Evolutionary conservation across 176 grass and related monocot species (phyloP).

Genomic region (Phoenix dactylifera): DNA sequence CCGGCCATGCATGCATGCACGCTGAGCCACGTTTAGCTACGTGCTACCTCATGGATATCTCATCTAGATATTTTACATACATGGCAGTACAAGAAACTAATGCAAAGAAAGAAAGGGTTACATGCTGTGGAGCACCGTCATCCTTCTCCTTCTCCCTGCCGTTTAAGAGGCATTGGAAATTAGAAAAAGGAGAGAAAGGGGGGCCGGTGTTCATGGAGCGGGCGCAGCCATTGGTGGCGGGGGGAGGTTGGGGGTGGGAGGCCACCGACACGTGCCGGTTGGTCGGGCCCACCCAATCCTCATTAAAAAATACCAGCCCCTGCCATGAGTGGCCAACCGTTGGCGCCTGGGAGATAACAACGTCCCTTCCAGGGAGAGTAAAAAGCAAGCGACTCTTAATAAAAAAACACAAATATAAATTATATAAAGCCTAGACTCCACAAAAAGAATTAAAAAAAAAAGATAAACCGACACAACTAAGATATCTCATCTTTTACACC

Average conservation of each 20-base stretch:
- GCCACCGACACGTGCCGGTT: constrained; percentile 38
- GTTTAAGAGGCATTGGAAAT: too few relatives aligned
- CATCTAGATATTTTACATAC: too few relatives aligned
- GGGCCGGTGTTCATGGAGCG: neutral
- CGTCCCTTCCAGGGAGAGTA: constrained; percentile 15
- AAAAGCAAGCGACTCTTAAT: constrained; percentile 18
- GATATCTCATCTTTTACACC: too few relatives aligned
- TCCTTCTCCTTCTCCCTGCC: too few relatives aligned
- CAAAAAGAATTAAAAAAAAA: too few relatives aligned
- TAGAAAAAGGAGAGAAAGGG: too few relatives aligned
- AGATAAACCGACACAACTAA: too few relatives aligned
- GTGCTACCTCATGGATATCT: neutral
- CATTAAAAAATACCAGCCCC: neutral
- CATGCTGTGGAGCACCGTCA: too few relatives aligned
- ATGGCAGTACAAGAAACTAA: too few relatives aligned
- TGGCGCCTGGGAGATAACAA: neutral
- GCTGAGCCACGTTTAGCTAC: neutral
- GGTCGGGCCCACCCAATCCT: neutral
- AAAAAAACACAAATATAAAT: neutral
- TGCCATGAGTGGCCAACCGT: neutral
- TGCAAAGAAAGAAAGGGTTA: too few relatives aligned
- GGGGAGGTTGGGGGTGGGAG: neutral
- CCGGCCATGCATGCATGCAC: constrained; percentile 30
- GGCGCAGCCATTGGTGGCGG: constrained; percentile 17
- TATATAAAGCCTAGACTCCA: too few relatives aligned